These are phyloP conservation scores for Phalaenopsis hybrid DNA, from an alignment of 116 monocot species.

Conservation along the genomic window DNA sequence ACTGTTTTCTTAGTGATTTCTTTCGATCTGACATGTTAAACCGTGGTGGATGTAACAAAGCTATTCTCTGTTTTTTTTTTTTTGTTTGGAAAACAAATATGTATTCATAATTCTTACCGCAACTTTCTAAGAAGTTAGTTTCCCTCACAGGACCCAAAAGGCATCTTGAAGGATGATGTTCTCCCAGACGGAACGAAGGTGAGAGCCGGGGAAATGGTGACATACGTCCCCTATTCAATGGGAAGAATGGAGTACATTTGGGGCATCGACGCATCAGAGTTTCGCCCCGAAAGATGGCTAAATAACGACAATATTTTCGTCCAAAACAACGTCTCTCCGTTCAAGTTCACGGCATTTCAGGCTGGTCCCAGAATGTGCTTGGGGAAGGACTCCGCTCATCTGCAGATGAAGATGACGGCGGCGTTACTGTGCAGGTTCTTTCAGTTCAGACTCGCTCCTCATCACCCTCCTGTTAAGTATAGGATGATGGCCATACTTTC, in stretches of 20 bases:
- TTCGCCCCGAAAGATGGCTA: constrained; percentile 80
- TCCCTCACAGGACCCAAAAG: constrained; percentile 69
- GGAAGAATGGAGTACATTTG: constrained; percentile 82
- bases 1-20: too few relatives aligned
- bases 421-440: constrained; percentile 83
- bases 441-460: constrained; percentile 39
- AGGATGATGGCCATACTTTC: constrained; percentile 87
- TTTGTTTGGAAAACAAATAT: too few relatives aligned
- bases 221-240: constrained; percentile 79
- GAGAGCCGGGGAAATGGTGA: constrained; percentile 59
- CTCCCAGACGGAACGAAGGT: constrained; percentile 79
- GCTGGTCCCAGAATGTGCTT: constrained; percentile 87
- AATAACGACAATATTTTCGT: constrained; percentile 30
- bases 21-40: too few relatives aligned
- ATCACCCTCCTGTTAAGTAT: constrained; percentile 51
- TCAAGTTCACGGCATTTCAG: constrained; percentile 90
- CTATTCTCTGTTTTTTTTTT: too few relatives aligned
- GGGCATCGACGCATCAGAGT: constrained; percentile 55
- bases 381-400: constrained; percentile 87
- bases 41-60: too few relatives aligned
- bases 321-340: constrained; percentile 50
- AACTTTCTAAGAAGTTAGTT: too few relatives aligned
- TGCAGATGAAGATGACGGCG: constrained; percentile 90
- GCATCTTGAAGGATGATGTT: constrained; percentile 65
- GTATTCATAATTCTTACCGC: too few relatives aligned